Conservation (phyloP, 805 yeast genomes). For the Kockiozyma suomiensis region DNA sequence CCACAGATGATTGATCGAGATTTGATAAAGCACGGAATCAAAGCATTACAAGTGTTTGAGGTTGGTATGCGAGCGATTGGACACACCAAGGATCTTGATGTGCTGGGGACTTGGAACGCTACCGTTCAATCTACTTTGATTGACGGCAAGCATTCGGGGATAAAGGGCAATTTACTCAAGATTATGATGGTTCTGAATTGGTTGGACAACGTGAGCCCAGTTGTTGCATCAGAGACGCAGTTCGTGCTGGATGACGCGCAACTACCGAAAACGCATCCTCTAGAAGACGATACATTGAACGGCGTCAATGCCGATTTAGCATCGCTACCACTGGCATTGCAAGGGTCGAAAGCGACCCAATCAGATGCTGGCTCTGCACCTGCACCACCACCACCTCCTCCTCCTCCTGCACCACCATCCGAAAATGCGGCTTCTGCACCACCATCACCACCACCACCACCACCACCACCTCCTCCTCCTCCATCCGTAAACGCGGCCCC, state of each 20-base stretch:
- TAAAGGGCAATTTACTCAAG: slow-evolving; percentile 30
- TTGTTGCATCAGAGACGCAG: not conserved
- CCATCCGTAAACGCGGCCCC: not conserved
- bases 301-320: slow-evolving; percentile 2
- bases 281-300: slow-evolving; percentile 3
- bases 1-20: slow-evolving; percentile 33
- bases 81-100: slow-evolving; percentile 20
- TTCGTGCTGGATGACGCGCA: slow-evolving; percentile 8
- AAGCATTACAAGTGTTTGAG: slow-evolving; percentile 29
- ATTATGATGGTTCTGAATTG: slow-evolving; percentile 33
- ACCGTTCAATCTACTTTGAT: slow-evolving; percentile 27
- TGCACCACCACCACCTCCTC: not conserved
- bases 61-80: slow-evolving; percentile 20
- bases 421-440: not conserved
- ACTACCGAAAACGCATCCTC: slow-evolving; percentile 1
- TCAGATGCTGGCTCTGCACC: not conserved
- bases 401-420: not conserved
- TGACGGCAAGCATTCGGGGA: slow-evolving; percentile 33
- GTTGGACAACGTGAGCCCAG: slow-evolving; percentile 26
- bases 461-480: not conserved
- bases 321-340: not conserved
- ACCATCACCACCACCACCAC: too few relatives aligned
- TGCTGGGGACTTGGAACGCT: slow-evolving; percentile 32
- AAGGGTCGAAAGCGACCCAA: too few relatives aligned
- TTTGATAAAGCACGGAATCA: slow-evolving; percentile 24